Percentiles rank a stretch among this genome's conserved stretches.
Conservation (phyloP, 306 rosid genomes). For the Dryas drummondii region DNA sequence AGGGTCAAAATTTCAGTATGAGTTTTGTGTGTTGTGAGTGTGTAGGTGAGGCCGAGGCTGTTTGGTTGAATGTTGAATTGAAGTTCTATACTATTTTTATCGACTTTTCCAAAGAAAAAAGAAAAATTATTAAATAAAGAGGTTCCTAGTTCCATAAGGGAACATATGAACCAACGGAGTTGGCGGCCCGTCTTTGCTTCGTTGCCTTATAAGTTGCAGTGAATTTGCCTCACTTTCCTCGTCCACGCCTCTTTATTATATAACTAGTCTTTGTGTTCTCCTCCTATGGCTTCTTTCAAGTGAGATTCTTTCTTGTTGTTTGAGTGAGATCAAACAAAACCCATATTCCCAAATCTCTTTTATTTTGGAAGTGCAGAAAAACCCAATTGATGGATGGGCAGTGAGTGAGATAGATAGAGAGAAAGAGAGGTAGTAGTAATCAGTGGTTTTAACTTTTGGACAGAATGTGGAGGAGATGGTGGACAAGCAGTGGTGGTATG, state of each 20-base stretch:
- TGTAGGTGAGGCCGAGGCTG: not conserved
- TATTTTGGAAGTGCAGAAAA: no score
- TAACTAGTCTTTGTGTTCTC: not conserved
- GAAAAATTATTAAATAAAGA: not conserved
- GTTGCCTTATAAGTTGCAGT: slow-evolving; percentile 21
- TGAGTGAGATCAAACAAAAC: not conserved
- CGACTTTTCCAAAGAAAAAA: not conserved
- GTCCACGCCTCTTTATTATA: not conserved
- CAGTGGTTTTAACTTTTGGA: not conserved
- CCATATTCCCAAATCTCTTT: not conserved
- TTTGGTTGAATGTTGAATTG: not conserved
- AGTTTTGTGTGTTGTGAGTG: not conserved
- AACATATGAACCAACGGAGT: slow-evolving; percentile 9
- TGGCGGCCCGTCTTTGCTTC: slow-evolving; percentile 25
- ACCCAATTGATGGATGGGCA: not conserved
- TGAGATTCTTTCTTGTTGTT: not conserved
- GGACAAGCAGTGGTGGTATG: not conserved
- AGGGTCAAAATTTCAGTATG: not conserved
- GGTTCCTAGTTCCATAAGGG: no score
- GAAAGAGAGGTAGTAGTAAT: not conserved
- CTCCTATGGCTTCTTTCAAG: not conserved
- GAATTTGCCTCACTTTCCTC: slow-evolving; percentile 5
- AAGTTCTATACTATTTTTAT: not conserved
- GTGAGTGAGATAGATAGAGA: slow-evolving; percentile 6
- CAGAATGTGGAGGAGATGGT: slow-evolving; percentile 17